These are phyloP conservation scores for Penicillium verrucosum DNA, from an alignment of 2,329 filamentous ascomycete species.

Conservation along the genomic window DNA sequence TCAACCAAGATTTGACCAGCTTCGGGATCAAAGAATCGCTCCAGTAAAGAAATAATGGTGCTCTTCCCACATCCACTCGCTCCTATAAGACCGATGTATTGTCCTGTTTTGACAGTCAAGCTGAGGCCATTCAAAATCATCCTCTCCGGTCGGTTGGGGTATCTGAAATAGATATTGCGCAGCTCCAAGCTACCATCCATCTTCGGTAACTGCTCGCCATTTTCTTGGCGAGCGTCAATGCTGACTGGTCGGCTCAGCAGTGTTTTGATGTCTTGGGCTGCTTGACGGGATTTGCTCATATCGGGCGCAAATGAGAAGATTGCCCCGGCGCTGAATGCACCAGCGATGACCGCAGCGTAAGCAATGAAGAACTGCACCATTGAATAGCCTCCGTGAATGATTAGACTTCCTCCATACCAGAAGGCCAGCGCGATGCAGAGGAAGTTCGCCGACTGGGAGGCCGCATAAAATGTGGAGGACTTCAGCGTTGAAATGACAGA, in stretches of 20 bases:
- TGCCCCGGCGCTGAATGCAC: slow-evolving; percentile 26
- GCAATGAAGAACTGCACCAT: slow-evolving; percentile 43
- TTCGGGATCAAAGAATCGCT: slow-evolving; percentile 90
- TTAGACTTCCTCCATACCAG: slow-evolving; percentile 61
- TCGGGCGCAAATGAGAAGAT: slow-evolving; percentile 32
- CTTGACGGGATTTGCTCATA: slow-evolving; percentile 25
- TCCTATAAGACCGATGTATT: slow-evolving; percentile 72
- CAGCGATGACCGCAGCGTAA: slow-evolving; percentile 43
- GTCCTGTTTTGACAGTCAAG: slow-evolving; percentile 34
- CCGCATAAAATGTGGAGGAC: slow-evolving; percentile 27
- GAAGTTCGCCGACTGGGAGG: slow-evolving; percentile 25
- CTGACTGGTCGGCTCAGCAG: slow-evolving; percentile 44
- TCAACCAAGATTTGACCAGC: slow-evolving; percentile 77
- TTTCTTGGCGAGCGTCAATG: slow-evolving; percentile 23
- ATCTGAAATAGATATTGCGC: slow-evolving; percentile 42
- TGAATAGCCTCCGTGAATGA: slow-evolving; percentile 48
- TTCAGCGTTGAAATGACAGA: slow-evolving; percentile 61
- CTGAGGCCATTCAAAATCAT: slow-evolving; percentile 15
- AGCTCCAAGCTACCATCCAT: slow-evolving; percentile 59
- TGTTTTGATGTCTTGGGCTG: slow-evolving; percentile 38
- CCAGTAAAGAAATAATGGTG: slow-evolving; percentile 85
- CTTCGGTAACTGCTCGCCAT: background rate
- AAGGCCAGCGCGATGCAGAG: slow-evolving; percentile 48
- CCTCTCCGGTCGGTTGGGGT: slow-evolving; percentile 15
- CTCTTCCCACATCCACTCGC: slow-evolving; percentile 91